Conservation (phyloP, 1,284 basidiomycete species). For the Tylopilus orsonianus region DNA sequence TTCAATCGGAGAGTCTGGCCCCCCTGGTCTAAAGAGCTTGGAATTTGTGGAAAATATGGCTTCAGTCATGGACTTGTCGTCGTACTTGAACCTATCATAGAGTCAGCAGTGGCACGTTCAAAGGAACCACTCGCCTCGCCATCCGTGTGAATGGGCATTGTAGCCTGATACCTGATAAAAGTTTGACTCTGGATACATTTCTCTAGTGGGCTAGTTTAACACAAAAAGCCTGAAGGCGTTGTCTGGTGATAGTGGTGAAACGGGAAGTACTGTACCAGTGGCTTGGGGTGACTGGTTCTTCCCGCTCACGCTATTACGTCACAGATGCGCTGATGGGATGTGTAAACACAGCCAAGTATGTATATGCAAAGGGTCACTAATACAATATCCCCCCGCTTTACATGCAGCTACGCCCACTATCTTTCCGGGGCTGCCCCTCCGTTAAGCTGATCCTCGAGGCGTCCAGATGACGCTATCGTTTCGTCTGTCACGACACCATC, state of each 20-base stretch:
- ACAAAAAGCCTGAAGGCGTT: too few relatives aligned
- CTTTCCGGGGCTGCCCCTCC: too few relatives aligned
- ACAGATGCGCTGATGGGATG: too few relatives aligned
- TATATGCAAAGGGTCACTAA: too few relatives aligned
- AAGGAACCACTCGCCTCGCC: slow-evolving; percentile 16
- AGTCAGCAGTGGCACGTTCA: background rate
- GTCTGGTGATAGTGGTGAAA: too few relatives aligned
- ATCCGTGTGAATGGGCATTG: slow-evolving; percentile 32
- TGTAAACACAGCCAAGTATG: too few relatives aligned
- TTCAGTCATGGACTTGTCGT: slow-evolving; percentile 24
- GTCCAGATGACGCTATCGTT: background rate
- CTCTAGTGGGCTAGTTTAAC: too few relatives aligned
- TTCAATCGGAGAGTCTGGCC: slow-evolving; percentile 26
- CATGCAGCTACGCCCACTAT: too few relatives aligned
- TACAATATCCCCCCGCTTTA: too few relatives aligned
- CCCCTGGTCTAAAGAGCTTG: slow-evolving; percentile 24
- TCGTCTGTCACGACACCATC: slow-evolving; percentile 6
- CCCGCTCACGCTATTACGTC: too few relatives aligned
- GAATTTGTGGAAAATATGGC: slow-evolving; percentile 11
- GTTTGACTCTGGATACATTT: slow-evolving; percentile 17
- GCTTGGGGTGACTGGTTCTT: too few relatives aligned
- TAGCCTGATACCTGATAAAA: slow-evolving; percentile 32
- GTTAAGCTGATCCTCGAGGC: slow-evolving; percentile 1
- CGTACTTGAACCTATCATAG: slow-evolving; percentile 31
- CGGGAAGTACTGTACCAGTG: too few relatives aligned